Percentiles rank a stretch among this genome's conserved stretches.
These are phyloP conservation scores for Pythium pyrilobum DNA, from an alignment of 352 stramenopile genomes.

Conservation along the genomic window DNA sequence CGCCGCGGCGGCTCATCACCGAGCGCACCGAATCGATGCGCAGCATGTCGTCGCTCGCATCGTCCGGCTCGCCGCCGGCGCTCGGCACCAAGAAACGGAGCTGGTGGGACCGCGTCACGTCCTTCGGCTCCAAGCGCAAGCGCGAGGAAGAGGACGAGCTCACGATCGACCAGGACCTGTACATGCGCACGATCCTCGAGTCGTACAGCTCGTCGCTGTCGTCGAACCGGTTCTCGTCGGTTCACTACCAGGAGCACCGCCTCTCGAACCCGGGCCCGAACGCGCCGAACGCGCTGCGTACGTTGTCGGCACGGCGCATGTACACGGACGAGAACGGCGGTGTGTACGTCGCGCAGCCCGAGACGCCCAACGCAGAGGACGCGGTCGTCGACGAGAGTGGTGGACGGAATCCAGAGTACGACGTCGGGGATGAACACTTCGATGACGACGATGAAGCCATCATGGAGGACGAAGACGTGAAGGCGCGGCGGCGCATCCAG, in stretches of 20 bases:
- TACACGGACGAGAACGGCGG: conserved; percentile 16
- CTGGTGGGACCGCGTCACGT: conserved; percentile 13
- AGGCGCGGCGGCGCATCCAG: conserved; percentile 39
- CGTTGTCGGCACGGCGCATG: conserved; percentile 7
- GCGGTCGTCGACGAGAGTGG: neutral
- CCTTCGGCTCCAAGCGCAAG: conserved; percentile 9
- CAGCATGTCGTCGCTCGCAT: neutral
- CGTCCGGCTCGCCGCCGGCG: neutral
- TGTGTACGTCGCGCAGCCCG: conserved; percentile 16
- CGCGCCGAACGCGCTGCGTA: neutral
- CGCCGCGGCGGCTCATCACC: conserved; percentile 5
- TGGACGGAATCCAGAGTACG: neutral
- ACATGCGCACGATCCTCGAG: conserved; percentile 69
- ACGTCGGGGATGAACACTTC: neutral
- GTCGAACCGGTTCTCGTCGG: conserved; percentile 47
- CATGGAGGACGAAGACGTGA: conserved; percentile 37
- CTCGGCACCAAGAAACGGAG: conserved; percentile 11
- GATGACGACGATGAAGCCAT: conserved; percentile 12
- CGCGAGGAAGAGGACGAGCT: conserved; percentile 11
- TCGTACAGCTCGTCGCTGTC: conserved; percentile 71
- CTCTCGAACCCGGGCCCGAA: neutral
- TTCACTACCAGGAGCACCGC: conserved; percentile 10
- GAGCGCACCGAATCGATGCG: conserved; percentile 15
- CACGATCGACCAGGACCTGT: conserved; percentile 56
- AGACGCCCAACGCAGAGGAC: conserved; percentile 13